Percentiles rank a stretch among this genome's conserved stretches.
Conservation (phyloP, 2,329 filamentous ascomycete genomes). For the Colletotrichum horii region DNA sequence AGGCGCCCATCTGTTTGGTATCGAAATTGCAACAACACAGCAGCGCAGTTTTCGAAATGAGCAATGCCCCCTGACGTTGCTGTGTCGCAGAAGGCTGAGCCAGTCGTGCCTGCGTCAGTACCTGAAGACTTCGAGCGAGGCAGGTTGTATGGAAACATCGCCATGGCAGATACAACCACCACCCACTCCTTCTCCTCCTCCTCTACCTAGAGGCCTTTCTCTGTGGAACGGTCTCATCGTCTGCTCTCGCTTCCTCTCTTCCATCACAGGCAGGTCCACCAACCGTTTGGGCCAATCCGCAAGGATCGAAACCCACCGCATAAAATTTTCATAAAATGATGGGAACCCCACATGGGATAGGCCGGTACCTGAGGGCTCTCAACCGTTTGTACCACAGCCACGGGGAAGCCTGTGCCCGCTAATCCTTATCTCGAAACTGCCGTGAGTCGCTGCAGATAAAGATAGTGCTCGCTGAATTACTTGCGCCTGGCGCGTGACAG, state of each 20-base stretch:
- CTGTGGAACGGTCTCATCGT: not conserved
- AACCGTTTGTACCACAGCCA: slow-evolving; percentile 9
- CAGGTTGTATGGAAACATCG: not conserved
- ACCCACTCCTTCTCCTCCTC: not conserved
- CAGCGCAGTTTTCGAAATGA: not conserved
- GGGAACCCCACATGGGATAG: not conserved
- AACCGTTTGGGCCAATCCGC: not conserved
- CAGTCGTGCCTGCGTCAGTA: not conserved
- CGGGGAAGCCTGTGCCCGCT: not conserved
- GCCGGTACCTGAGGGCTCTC: slow-evolving; percentile 9
- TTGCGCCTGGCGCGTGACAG: not conserved
- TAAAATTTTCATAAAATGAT: slow-evolving; percentile 17
- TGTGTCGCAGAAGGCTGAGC: not conserved
- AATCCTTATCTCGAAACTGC: not conserved
- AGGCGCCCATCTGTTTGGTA: not conserved
- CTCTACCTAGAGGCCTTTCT: not conserved
- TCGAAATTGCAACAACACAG: not conserved
- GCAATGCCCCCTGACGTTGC: not conserved
- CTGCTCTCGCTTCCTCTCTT: not conserved
- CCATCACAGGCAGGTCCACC: not conserved
- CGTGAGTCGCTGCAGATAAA: not conserved
- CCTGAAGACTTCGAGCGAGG: not conserved
- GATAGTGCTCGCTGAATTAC: not conserved
- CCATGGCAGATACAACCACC: not conserved
- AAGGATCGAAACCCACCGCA: not conserved